Percentiles rank a stretch among this genome's conserved stretches.
Conservation (phyloP, 257 asterid genomes). For the Jacaranda copaia region DNA sequence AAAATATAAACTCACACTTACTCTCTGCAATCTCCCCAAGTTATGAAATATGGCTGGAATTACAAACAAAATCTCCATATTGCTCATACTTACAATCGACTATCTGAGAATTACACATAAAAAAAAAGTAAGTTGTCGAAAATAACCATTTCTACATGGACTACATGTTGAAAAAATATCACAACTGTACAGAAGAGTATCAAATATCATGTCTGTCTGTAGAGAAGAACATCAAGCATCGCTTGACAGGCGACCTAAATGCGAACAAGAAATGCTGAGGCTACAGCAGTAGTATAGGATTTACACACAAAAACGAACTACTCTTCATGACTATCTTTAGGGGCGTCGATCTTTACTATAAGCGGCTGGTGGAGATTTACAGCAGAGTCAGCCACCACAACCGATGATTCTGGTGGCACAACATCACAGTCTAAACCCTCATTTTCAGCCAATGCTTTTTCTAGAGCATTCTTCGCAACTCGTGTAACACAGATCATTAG, state of each 20-base stretch:
- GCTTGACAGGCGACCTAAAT: conserved; percentile 3
- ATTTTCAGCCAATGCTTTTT: conserved; percentile 72
- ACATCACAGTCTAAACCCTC: conserved; percentile 47
- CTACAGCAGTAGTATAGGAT: conserved; percentile 37
- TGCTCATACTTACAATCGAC: neutral
- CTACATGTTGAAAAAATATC: conserved; percentile 2
- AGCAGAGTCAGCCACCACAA: conserved; percentile 42
- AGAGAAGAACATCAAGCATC: conserved; percentile 42
- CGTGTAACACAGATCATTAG: conserved; percentile 66
- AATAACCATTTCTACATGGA: conserved; percentile 12
- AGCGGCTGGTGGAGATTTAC: conserved; percentile 61
- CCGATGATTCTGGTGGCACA: conserved; percentile 45
- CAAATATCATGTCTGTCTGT: conserved; percentile 23
- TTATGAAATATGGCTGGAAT: neutral
- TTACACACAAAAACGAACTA: conserved; percentile 47
- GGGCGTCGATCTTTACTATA: conserved; percentile 56
- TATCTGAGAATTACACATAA: neutral
- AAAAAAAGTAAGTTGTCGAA: neutral
- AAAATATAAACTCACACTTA: no score
- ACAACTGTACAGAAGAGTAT: conserved; percentile 58
- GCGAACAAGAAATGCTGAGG: no score
- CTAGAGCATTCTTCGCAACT: conserved; percentile 70
- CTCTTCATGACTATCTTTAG: conserved; percentile 52
- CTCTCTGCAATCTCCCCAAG: neutral
- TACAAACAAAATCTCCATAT: conserved; percentile 18